Evolutionary conservation across 345 rosid genomes (phyloP).

Genomic region (Euphorbia lathyris): DNA sequence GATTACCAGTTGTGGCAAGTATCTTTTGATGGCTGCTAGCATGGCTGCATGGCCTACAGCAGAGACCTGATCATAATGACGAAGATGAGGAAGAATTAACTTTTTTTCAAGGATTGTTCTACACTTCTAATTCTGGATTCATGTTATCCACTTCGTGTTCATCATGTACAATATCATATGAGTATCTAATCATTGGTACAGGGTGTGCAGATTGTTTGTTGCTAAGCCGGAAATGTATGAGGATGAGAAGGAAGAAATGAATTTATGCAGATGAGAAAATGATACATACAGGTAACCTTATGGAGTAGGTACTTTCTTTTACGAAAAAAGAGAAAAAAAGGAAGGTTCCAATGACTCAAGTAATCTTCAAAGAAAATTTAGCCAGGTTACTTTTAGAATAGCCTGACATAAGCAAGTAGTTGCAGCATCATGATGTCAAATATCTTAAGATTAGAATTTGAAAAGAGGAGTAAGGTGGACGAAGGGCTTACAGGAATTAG

Average conservation of each 20-base stretch:
- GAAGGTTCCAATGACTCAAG: no score
- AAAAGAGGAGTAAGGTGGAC: not conserved
- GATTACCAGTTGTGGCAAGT: constrained; percentile 56
- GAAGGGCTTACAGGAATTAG: constrained; percentile 52
- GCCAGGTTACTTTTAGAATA: not conserved
- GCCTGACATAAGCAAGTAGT: not conserved
- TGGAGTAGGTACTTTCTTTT: no score
- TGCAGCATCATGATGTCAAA: not conserved
- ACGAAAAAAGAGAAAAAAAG: no score
- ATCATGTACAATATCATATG: not conserved
- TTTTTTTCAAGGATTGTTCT: not conserved
- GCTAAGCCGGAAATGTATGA: no score
- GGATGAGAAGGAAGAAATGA: no score
- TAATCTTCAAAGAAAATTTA: not conserved
- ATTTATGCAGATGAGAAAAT: no score
- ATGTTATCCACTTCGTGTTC: not conserved
- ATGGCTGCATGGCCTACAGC: constrained; percentile 65
- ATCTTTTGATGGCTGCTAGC: constrained; percentile 50
- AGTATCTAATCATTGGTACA: no score
- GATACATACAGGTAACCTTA: no score
- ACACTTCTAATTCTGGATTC: no score
- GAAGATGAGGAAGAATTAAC: not conserved
- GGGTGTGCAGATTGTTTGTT: no score
- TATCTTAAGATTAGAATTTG: not conserved
- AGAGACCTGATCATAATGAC: constrained; percentile 41